phyloP scores from a whole-genome alignment of 2,329 filamentous ascomycete species.

The Fusarium sp. region DNA sequence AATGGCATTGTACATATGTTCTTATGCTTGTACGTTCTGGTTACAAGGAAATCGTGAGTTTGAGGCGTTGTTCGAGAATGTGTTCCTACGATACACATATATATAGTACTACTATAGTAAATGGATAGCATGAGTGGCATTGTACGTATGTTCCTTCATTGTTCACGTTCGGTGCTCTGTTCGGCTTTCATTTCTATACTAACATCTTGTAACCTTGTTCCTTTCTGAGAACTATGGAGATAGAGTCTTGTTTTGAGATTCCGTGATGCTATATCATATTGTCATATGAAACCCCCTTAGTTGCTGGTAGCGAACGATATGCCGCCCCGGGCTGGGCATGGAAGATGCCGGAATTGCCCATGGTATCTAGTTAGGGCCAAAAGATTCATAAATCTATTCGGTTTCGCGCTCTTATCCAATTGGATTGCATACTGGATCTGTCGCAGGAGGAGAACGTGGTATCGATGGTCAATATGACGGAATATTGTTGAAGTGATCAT shows the following conservation, averaged over 20 bases:
- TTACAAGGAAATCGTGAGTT: not conserved
- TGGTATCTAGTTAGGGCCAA: too few species aligned
- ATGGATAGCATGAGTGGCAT: not conserved
- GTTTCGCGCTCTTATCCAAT: too few species aligned
- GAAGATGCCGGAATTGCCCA: too few species aligned
- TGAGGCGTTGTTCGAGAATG: not conserved
- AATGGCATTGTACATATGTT: not conserved
- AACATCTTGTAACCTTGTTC: not conserved
- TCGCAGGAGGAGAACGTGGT: too few species aligned
- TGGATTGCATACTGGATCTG: too few species aligned
- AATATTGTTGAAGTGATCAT: too few species aligned
- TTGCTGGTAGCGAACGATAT: not conserved
- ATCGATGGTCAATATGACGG: too few species aligned
- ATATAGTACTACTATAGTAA: not conserved
- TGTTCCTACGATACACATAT: not conserved
- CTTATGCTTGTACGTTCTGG: not conserved
- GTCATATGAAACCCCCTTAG: not conserved
- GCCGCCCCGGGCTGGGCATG: not conserved
- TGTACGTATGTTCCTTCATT: not conserved
- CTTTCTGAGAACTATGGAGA: not conserved
- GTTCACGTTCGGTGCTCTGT: not conserved
- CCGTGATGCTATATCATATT: too few species aligned
- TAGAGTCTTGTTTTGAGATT: too few species aligned
- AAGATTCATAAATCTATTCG: too few species aligned
- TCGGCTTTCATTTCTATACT: not conserved